phyloP scores from a whole-genome alignment of 441 rosid species.

The Adansonia rubrostipa region DNA sequence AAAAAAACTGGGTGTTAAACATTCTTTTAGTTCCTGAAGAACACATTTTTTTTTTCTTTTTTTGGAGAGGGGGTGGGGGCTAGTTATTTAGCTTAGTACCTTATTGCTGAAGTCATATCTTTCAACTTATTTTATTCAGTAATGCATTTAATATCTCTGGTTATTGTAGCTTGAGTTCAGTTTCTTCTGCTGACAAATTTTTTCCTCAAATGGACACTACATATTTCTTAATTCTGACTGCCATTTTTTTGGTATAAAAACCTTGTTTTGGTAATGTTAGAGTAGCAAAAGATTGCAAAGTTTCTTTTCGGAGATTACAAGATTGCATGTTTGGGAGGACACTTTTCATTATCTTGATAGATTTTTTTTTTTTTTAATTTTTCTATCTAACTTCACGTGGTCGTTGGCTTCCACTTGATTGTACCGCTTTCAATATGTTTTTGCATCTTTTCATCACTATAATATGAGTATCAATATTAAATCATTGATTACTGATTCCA shows the following conservation, averaged over 20 bases:
- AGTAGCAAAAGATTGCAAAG: background rate
- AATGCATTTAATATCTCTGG: background rate
- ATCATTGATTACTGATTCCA: constrained; percentile 19
- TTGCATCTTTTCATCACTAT: background rate
- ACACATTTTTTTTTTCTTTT: no score
- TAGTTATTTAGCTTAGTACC: background rate
- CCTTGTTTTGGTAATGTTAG: background rate
- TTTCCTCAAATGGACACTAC: background rate
- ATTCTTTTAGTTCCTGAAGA: no score
- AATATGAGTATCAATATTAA: background rate
- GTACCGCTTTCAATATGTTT: background rate
- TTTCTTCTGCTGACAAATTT: background rate
- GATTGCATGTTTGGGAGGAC: constrained; percentile 9
- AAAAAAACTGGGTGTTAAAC: no score
- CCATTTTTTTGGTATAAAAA: background rate
- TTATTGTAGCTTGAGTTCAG: background rate
- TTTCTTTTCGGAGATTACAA: background rate
- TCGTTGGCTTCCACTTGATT: constrained; percentile 29
- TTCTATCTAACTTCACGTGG: constrained; percentile 24
- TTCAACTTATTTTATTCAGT: background rate
- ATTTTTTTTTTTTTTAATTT: background rate
- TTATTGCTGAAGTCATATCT: background rate
- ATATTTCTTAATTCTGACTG: constrained; percentile 4
- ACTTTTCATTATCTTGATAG: constrained; percentile 18
- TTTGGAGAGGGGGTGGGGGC: no score